These are phyloP conservation scores for Pleomassaria siparia DNA, from an alignment of 2,329 filamentous ascomycete genomes.

Conservation along the genomic window DNA sequence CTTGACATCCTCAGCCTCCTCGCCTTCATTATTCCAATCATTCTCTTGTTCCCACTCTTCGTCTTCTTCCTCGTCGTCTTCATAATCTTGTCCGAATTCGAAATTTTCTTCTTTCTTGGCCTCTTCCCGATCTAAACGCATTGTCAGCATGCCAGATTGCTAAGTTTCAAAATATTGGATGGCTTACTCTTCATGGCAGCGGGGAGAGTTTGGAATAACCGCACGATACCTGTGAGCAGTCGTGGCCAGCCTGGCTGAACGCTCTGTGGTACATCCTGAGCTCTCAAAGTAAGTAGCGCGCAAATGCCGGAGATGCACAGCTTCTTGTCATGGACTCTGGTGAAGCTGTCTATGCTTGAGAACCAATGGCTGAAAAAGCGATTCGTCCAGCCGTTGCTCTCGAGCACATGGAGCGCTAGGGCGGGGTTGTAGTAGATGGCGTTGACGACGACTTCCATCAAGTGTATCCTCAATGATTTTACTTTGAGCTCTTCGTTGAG, in stretches of 20 bases:
- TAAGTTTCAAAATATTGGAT: not conserved
- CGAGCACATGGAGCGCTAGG: slow-evolving; percentile 82
- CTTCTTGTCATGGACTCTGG: slow-evolving; percentile 97
- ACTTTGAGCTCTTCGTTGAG: slow-evolving; percentile 76
- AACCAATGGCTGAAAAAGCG: slow-evolving; percentile 99
- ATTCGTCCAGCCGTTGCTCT: slow-evolving; percentile 91
- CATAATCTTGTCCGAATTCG: slow-evolving; percentile 72
- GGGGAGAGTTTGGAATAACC: slow-evolving; percentile 89
- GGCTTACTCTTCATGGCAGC: slow-evolving; percentile 77
- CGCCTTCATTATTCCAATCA: slow-evolving; percentile 66
- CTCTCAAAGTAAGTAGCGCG: slow-evolving; percentile 75
- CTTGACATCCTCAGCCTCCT: slow-evolving; percentile 68
- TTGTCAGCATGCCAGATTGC: slow-evolving; percentile 17
- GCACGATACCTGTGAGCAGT: slow-evolving; percentile 82
- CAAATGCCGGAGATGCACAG: slow-evolving; percentile 93
- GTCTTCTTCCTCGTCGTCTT: slow-evolving; percentile 71
- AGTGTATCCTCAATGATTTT: slow-evolving; percentile 90
- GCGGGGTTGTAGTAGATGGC: slow-evolving; percentile 95
- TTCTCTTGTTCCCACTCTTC: slow-evolving; percentile 79
- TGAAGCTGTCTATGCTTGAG: slow-evolving; percentile 90
- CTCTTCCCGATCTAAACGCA: slow-evolving; percentile 73
- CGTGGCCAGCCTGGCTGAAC: slow-evolving; percentile 95
- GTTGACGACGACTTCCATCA: slow-evolving; percentile 99
- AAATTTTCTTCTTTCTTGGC: slow-evolving; percentile 84
- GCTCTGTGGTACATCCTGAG: slow-evolving; percentile 83